Conservation (phyloP, 306 rosid genomes). For the Casuarina cunninghamiana region DNA sequence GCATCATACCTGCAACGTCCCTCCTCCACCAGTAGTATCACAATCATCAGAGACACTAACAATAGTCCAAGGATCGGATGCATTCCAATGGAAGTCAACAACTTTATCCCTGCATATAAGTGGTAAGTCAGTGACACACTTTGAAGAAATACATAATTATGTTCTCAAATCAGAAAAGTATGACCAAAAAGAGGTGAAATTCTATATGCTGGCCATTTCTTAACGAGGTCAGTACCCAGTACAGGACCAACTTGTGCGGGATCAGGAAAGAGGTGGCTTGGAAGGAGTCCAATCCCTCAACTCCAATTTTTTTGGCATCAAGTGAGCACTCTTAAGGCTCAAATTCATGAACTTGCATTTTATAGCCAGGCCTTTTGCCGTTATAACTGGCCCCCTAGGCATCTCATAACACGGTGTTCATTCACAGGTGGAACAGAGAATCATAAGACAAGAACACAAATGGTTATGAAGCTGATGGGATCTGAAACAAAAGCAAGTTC, state of each 20-base stretch:
- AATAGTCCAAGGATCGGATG: slow-evolving; percentile 90
- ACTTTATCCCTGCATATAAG: slow-evolving; percentile 51
- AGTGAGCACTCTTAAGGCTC: not conserved
- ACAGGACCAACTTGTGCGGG: not conserved
- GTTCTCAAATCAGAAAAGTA: not conserved
- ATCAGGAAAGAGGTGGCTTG: not conserved
- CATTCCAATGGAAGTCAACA: slow-evolving; percentile 68
- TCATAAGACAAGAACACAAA: not conserved
- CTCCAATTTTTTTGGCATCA: not conserved
- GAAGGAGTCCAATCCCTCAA: not conserved
- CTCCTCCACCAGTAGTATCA: slow-evolving; percentile 97
- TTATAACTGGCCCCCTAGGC: not conserved
- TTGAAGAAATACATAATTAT: not conserved
- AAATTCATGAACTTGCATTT: not conserved
- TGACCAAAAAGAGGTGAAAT: not conserved
- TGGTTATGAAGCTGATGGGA: not conserved
- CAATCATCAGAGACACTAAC: slow-evolving; percentile 99
- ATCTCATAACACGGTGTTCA: not conserved
- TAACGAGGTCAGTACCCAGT: not conserved
- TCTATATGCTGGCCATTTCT: not conserved
- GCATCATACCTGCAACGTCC: slow-evolving; percentile 82
- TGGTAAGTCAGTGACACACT: not conserved
- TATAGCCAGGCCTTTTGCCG: not conserved
- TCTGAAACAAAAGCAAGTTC: not conserved
- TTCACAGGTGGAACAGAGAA: not conserved